These are phyloP conservation scores for Magnaporthales sp. DNA, from an alignment of 2,329 filamentous ascomycete species.

Conservation along the genomic window DNA sequence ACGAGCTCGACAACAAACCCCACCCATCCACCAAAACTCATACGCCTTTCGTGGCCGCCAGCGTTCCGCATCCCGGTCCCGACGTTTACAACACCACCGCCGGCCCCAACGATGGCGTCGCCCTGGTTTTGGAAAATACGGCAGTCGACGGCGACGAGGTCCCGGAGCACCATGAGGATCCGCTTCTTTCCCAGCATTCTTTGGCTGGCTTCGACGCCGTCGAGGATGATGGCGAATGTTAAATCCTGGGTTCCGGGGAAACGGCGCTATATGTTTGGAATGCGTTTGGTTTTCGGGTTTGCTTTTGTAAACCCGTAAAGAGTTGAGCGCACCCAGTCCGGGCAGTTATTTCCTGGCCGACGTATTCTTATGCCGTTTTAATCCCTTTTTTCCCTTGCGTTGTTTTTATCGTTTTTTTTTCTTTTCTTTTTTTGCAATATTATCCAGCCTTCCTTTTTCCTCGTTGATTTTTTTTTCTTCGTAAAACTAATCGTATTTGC, in stretches of 20 bases:
- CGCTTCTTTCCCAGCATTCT: not conserved
- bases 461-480: not conserved
- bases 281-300: not conserved
- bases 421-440: not conserved
- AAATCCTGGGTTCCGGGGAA: not conserved
- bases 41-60: not conserved
- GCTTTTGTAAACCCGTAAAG: not conserved
- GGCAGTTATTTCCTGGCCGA: not conserved
- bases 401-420: too few species aligned
- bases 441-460: not conserved
- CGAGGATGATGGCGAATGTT: not conserved
- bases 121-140: not conserved
- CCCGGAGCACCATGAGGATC: not conserved
- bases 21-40: not conserved
- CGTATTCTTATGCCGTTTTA: not conserved
- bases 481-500: not conserved
- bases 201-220: not conserved
- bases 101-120: not conserved
- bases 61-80: not conserved
- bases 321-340: not conserved
- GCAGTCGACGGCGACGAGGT: not conserved
- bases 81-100: not conserved
- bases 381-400: too few species aligned
- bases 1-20: constrained; percentile 18
- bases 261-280: not conserved